Conservation (phyloP, 768 basidiomycete species). For the Glaciozyma antarctica region DNA sequence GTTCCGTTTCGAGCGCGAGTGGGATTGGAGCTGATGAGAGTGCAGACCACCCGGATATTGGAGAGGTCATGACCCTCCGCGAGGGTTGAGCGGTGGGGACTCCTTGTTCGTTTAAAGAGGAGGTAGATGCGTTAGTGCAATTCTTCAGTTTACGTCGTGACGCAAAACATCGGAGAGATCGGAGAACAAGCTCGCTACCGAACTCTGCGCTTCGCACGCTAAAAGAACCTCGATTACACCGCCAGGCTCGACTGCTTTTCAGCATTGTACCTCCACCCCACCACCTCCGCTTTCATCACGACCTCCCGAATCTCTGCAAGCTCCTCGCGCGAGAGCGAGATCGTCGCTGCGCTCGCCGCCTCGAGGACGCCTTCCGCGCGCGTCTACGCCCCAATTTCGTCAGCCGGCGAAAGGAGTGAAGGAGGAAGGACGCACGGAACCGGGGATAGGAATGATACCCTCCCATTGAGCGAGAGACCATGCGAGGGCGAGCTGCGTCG, state of each 20-base stretch:
- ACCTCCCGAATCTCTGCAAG: conserved; percentile 42
- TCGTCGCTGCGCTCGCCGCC: conserved; percentile 45
- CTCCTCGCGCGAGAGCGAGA: conserved; percentile 45
- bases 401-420: neutral
- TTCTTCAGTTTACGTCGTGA: no score
- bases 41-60: no score
- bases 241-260: neutral
- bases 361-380: conserved; percentile 36
- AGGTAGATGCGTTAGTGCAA: no score
- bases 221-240: neutral
- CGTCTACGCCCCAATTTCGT: conserved; percentile 4
- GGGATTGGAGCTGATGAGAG: no score
- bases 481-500: conserved; percentile 42
- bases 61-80: no score
- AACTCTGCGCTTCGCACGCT: no score
- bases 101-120: no score
- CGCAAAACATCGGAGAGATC: no score
- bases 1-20: no score
- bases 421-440: conserved; percentile 14
- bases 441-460: conserved; percentile 19
- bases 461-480: conserved; percentile 35
- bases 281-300: conserved; percentile 40
- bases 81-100: no score
- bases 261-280: conserved; percentile 42
- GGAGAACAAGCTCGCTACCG: no score